A percentile compares a stretch with the other conserved stretches of the same genome.
These are phyloP conservation scores for Dryas drummondii DNA, from an alignment of 306 rosid genomes.

Conservation along the genomic window DNA sequence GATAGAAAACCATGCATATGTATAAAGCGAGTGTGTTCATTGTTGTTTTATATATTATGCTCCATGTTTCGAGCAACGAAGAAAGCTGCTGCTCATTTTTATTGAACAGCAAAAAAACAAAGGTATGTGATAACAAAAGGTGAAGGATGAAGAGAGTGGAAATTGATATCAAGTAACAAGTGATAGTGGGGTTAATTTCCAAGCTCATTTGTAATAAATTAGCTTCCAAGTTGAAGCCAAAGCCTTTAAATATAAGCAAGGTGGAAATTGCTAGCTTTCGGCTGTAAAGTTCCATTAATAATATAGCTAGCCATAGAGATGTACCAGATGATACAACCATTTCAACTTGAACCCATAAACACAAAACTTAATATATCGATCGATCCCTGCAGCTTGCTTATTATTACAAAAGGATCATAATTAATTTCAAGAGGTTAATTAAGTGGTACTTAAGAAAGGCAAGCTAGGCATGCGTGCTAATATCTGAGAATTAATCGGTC, in stretches of 20 bases:
- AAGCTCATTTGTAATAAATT: background rate
- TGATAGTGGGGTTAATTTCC: too few species aligned
- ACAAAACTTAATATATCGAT: too few species aligned
- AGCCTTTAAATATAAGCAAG: background rate
- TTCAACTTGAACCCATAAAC: too few species aligned
- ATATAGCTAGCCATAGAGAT: background rate
- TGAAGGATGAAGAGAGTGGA: too few species aligned
- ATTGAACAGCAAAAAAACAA: too few species aligned
- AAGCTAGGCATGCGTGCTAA: conserved; percentile 25
- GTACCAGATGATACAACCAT: background rate
- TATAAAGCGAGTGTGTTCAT: background rate
- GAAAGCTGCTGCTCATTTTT: too few species aligned
- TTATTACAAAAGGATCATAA: too few species aligned
- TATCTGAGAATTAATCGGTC: conserved; percentile 27
- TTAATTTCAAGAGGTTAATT: background rate
- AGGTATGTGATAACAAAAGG: too few species aligned
- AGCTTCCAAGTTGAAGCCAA: background rate
- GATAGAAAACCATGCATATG: background rate
- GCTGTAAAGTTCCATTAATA: conserved; percentile 22
- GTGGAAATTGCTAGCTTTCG: conserved; percentile 19
- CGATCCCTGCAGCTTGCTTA: too few species aligned
- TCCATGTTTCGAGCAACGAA: too few species aligned
- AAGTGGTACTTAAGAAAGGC: conserved; percentile 36
- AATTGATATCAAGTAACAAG: too few species aligned
- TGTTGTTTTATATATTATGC: too few species aligned